Percentiles rank a stretch among this genome's conserved stretches.
Evolutionary conservation across 129 eudicot genomes (phyloP).

Genomic region (Centrapalus pauciflorus): DNA sequence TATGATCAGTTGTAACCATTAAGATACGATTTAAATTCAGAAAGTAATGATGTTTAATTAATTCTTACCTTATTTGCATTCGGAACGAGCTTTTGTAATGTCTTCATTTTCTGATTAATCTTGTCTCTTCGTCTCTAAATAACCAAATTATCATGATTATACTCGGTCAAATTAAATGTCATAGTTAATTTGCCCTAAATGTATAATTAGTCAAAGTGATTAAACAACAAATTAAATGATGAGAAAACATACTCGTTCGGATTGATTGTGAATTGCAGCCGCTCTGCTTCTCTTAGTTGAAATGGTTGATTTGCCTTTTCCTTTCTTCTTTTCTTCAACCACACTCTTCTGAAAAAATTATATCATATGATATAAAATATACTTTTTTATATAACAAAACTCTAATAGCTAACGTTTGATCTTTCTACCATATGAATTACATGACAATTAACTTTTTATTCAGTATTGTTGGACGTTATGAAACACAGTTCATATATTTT

Average conservation of each 20-base stretch:
- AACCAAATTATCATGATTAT: not conserved
- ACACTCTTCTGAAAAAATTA: slow-evolving; percentile 25
- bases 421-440: too few relatives aligned
- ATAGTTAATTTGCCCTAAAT: too few relatives aligned
- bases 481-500: too few relatives aligned
- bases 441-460: too few relatives aligned
- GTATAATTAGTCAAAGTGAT: not conserved
- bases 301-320: slow-evolving; percentile 41
- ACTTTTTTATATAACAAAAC: too few relatives aligned
- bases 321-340: slow-evolving; percentile 44
- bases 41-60: not conserved
- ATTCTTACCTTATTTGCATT: slow-evolving; percentile 79
- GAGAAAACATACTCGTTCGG: slow-evolving; percentile 55
- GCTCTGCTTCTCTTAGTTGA: slow-evolving; percentile 80
- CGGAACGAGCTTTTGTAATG: slow-evolving; percentile 87
- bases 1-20: too few relatives aligned
- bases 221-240: not conserved
- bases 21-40: not conserved
- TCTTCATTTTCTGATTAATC: slow-evolving; percentile 90
- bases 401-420: too few relatives aligned
- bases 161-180: too few relatives aligned
- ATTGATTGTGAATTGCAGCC: slow-evolving; percentile 88
- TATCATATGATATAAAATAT: too few relatives aligned
- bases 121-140: slow-evolving; percentile 84
- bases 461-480: too few relatives aligned